A percentile compares a stretch with the other conserved stretches of the same genome.
Evolutionary conservation across 768 basidiomycete species (phyloP).

Genomic region (Pisolithus sp.): DNA sequence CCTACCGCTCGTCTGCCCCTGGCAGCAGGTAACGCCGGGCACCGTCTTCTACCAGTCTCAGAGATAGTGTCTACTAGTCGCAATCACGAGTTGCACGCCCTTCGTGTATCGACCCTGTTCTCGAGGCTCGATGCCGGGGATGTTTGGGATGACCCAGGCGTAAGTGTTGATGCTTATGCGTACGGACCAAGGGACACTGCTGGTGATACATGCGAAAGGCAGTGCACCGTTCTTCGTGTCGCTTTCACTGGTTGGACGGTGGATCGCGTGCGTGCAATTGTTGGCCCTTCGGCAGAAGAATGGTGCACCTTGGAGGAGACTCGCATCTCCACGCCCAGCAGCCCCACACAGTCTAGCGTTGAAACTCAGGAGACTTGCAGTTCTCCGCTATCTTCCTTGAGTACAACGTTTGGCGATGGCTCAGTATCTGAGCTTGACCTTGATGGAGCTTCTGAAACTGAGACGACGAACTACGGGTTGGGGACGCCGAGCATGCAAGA

Average conservation of each 20-base stretch:
- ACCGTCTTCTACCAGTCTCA: constrained; percentile 47
- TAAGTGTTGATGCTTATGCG: constrained; percentile 53
- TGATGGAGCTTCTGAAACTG: constrained; percentile 2
- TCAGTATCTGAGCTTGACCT: constrained; percentile 4
- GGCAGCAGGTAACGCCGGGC: constrained; percentile 16
- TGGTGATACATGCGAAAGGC: constrained; percentile 32
- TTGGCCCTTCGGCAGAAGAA: constrained; percentile 65
- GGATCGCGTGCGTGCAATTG: constrained; percentile 53
- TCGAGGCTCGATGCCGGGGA: constrained; percentile 60
- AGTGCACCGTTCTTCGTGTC: constrained; percentile 62
- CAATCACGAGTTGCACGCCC: constrained; percentile 48
- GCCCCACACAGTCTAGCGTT: not conserved
- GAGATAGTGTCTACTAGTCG: constrained; percentile 46
- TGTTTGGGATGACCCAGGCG: constrained; percentile 50
- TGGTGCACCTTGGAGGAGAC: constrained; percentile 74
- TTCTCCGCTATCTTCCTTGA: constrained; percentile 2
- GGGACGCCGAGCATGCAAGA: constrained; percentile 47
- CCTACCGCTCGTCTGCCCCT: constrained; percentile 64
- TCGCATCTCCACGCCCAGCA: constrained; percentile 6
- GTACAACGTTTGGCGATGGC: constrained; percentile 5
- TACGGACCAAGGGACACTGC: constrained; percentile 38
- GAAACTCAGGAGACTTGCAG: not conserved
- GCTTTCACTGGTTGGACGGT: constrained; percentile 72
- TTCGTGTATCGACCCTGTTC: constrained; percentile 65
- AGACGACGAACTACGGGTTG: constrained; percentile 4